These are phyloP conservation scores for Colletotrichum gigasporum DNA, from an alignment of 2,329 filamentous ascomycete species.

Conservation along the genomic window DNA sequence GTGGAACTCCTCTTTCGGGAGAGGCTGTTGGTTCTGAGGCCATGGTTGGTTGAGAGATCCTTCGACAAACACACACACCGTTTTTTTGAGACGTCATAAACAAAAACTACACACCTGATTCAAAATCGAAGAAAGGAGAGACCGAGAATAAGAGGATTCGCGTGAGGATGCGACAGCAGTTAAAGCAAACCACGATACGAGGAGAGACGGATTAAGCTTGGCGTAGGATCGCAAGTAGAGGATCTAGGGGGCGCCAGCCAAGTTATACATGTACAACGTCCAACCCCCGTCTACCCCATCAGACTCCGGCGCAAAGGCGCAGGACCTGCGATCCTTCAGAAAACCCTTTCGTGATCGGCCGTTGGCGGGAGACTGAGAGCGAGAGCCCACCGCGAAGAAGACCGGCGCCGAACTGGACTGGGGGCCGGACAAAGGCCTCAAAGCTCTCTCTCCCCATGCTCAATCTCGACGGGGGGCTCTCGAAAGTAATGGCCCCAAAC, in stretches of 20 bases:
- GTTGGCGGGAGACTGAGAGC: not conserved
- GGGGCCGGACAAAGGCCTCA: too few species aligned
- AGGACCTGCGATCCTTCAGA: not conserved
- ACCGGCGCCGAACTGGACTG: not conserved
- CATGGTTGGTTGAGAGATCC: conserved; percentile 1
- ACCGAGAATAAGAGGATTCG: too few species aligned
- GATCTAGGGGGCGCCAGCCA: not conserved
- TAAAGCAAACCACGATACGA: not conserved
- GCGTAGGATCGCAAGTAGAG: not conserved
- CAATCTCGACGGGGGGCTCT: not conserved
- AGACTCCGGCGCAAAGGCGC: not conserved
- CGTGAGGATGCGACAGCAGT: too few species aligned
- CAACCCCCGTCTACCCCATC: not conserved
- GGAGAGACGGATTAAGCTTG: not conserved
- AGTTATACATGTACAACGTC: not conserved
- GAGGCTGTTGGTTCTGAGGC: conserved; percentile 1
- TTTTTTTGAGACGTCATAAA: not conserved
- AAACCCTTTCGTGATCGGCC: not conserved
- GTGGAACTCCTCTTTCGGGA: not conserved
- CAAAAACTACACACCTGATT: not conserved
- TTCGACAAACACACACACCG: not conserved
- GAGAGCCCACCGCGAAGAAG: not conserved
- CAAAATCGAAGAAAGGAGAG: not conserved
- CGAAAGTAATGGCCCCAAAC: not conserved
- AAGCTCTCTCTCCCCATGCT: too few species aligned